Percentiles rank a stretch among this genome's conserved stretches.
Evolutionary conservation across 768 basidiomycete genomes (phyloP).

Genomic region (Tulasnella sp.): DNA sequence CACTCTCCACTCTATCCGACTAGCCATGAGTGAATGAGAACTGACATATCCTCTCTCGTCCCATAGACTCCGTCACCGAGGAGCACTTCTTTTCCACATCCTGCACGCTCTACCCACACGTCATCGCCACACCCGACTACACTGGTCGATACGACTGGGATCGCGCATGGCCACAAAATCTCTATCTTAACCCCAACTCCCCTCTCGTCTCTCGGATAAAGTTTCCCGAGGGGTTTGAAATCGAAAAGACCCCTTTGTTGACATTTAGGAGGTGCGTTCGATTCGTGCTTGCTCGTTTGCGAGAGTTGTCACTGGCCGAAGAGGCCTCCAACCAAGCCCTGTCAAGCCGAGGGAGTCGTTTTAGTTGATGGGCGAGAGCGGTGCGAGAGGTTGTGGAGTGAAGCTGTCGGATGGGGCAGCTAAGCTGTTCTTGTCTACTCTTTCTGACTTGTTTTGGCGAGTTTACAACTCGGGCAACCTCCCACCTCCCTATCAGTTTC

Average conservation of each 20-base stretch:
- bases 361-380: too few relatives aligned
- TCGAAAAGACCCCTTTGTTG: constrained; percentile 47
- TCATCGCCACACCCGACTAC: constrained; percentile 53
- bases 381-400: too few relatives aligned
- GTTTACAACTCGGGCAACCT: too few relatives aligned
- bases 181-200: constrained; percentile 49
- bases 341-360: too few relatives aligned
- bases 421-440: too few relatives aligned
- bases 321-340: too few relatives aligned
- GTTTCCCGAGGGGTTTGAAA: constrained; percentile 43
- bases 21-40: neutral
- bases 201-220: constrained; percentile 34
- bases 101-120: constrained; percentile 54
- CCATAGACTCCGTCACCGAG: constrained; percentile 53
- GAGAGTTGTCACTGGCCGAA: too few relatives aligned
- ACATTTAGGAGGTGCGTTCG: constrained; percentile 39
- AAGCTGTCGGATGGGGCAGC: too few relatives aligned
- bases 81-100: constrained; percentile 66
- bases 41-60: constrained; percentile 1
- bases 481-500: too few relatives aligned
- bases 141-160: constrained; percentile 42
- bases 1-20: too few relatives aligned
- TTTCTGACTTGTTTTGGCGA: too few relatives aligned
- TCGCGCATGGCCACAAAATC: constrained; percentile 51
- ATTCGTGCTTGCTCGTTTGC: too few relatives aligned